Evolutionary conservation across 2,329 filamentous ascomycete species (phyloP), one percentile per base, ranked within the genome.

Genomic region (Rhynchosporium secalis): DNA sequence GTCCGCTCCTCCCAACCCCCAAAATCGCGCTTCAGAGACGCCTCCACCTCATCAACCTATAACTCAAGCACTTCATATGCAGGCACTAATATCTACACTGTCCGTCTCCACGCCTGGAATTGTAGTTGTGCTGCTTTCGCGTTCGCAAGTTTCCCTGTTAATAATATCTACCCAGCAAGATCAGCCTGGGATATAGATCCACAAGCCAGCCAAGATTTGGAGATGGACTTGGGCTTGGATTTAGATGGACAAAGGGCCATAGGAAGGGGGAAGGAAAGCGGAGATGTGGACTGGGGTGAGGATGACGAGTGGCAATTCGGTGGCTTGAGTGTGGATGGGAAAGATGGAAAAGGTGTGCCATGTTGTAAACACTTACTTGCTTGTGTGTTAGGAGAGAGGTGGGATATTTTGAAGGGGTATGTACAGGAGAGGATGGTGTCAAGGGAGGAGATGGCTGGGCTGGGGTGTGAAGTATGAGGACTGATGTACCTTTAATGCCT

Each of bases 351-450:
- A 3, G 72, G 71, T 3, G 69, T 82, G 62, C 83, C 86, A 69
- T 90, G 76, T 60, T 99, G 94, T 75, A 97, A 97, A 77, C 94
- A 99, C 76, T 76, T 98, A 4, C 82, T 98, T 15, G 94, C 94
- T 1, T 96, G 91, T 74, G 76, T 94, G 46, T 75, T 98, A 60
- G 87, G 82, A 5, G 87, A 91, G 73, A 79, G 81, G 52, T 93
- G 90, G 78, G 74, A 66, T 3, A 74, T 86, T 33, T 82, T 95
- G 68, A 82, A 80, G 4, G 70, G 71, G 0, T 84, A 83, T 69
- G 80, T 89, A 15, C 80, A 83, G 62, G 80, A 83, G 68, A 80
- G 78, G 70, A 71, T 72, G 46, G 81, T 89, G 15, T 78, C 80
- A 29, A 80, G 78, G 63, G 86, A 88, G 66, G 90, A 94, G 75